Percentiles rank a stretch among this genome's conserved stretches.
These are phyloP conservation scores for Vanrija sp. DNA, from an alignment of 1,284 basidiomycete species.

Conservation along the genomic window DNA sequence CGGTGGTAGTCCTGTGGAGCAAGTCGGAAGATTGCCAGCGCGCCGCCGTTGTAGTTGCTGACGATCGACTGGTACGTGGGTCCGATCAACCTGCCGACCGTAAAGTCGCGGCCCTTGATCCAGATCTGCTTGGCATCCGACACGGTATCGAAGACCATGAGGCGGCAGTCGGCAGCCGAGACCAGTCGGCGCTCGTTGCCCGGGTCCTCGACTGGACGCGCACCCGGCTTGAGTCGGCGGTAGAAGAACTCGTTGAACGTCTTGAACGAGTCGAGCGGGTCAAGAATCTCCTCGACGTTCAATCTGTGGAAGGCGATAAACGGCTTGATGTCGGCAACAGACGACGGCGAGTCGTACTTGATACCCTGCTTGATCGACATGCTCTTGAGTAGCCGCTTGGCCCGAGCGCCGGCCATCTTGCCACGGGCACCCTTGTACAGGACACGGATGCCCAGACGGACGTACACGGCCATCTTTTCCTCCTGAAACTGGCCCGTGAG, in stretches of 20 bases:
- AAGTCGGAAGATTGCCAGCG: conserved; percentile 72
- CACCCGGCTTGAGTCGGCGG: conserved; percentile 78
- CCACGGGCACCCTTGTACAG: conserved; percentile 89
- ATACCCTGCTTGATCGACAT: conserved; percentile 89
- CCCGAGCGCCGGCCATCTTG: conserved; percentile 84
- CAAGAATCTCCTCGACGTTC: conserved; percentile 72
- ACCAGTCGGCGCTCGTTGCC: conserved; percentile 74
- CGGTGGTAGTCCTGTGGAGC: conserved; percentile 96
- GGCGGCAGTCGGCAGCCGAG: conserved; percentile 85
- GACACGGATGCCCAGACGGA: conserved; percentile 83
- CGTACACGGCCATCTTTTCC: conserved; percentile 89
- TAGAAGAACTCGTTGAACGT: conserved; percentile 87
- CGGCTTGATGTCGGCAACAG: conserved; percentile 72
- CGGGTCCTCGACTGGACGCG: conserved; percentile 70
- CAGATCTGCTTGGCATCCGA: conserved; percentile 80
- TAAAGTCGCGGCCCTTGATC: conserved; percentile 97
- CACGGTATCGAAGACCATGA: conserved; percentile 88
- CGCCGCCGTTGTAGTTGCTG: conserved; percentile 70
- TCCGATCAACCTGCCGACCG: conserved; percentile 72
- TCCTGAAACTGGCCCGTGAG: conserved; percentile 87
- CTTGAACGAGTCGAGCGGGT: conserved; percentile 79
- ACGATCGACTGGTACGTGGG: conserved; percentile 66
- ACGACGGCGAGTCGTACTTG: conserved; percentile 85
- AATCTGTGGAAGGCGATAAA: conserved; percentile 92
- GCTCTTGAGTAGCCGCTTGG: conserved; percentile 76